Evolutionary conservation across 805 yeast species (phyloP).

Genomic region (Kluyveromyces aestuarii): DNA sequence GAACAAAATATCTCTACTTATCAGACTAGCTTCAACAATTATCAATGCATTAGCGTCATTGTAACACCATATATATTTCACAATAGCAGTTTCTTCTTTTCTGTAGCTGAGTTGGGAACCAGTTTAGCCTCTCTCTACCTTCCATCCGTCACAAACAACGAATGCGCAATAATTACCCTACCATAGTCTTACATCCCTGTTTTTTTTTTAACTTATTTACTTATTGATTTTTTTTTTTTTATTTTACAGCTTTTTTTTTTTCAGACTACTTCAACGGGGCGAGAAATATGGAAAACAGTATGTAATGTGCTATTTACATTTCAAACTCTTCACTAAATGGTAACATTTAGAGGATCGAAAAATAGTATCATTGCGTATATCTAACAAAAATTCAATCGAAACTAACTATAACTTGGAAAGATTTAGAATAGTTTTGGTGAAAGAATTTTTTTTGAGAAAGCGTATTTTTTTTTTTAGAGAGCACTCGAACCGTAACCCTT

Average conservation of each 20-base stretch:
- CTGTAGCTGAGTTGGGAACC: neutral
- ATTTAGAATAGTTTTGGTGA: neutral
- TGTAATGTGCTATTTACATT: neutral
- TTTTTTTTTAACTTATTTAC: neutral
- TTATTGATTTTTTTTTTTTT: no score
- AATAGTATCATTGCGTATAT: no score
- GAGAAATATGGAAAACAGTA: neutral
- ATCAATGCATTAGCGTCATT: conserved; percentile 1
- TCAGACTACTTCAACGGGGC: neutral
- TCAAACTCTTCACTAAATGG: neutral
- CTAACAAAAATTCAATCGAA: neutral
- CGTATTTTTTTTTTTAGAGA: neutral
- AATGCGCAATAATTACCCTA: neutral
- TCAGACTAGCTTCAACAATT: neutral
- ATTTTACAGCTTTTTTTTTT: no score
- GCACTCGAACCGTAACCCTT: neutral
- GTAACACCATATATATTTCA: neutral
- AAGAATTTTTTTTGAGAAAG: neutral
- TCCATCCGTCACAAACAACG: neutral
- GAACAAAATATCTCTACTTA: neutral
- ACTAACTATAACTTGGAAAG: neutral
- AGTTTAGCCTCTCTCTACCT: neutral
- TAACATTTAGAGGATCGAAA: no score
- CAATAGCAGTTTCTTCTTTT: no score
- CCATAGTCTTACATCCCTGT: neutral